Conservation (phyloP, 2,329 filamentous ascomycete species). For the Esteya vermicola region DNA sequence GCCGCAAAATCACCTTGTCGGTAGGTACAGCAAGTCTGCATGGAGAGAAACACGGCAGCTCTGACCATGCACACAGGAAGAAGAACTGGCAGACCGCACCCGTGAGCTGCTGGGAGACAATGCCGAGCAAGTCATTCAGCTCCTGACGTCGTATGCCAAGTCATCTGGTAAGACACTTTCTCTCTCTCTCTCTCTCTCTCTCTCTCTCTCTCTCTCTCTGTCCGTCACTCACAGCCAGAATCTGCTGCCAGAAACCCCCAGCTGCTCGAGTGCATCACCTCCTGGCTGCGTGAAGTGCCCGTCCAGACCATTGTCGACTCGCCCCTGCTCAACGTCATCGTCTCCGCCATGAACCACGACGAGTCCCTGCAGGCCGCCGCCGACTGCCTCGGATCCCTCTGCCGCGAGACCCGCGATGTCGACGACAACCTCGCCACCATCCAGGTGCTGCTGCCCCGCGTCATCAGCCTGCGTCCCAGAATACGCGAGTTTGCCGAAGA, state of each 20-base stretch:
- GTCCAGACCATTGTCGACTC: slow-evolving; percentile 72
- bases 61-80: slow-evolving; percentile 58
- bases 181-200: not conserved
- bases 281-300: slow-evolving; percentile 90
- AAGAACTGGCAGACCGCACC: slow-evolving; percentile 77
- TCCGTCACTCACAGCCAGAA: slow-evolving; percentile 4
- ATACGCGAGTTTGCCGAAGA: slow-evolving; percentile 62
- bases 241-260: slow-evolving; percentile 70
- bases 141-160: slow-evolving; percentile 81
- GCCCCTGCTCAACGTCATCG: slow-evolving; percentile 66
- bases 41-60: too few species aligned
- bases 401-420: slow-evolving; percentile 83
- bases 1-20: slow-evolving; percentile 97
- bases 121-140: slow-evolving; percentile 68
- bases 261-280: slow-evolving; percentile 88
- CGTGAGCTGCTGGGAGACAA: slow-evolving; percentile 85
- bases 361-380: slow-evolving; percentile 74
- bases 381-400: slow-evolving; percentile 84
- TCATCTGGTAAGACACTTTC: slow-evolving; percentile 67
- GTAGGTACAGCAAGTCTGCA: slow-evolving; percentile 70
- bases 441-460: slow-evolving; percentile 64
- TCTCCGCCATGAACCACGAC: slow-evolving; percentile 63
- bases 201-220: too few species aligned
- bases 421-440: slow-evolving; percentile 80
- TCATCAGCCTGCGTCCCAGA: slow-evolving; percentile 63